Conservation (phyloP, 2,329 filamentous ascomycete species). For the Diaporthe sp. region DNA sequence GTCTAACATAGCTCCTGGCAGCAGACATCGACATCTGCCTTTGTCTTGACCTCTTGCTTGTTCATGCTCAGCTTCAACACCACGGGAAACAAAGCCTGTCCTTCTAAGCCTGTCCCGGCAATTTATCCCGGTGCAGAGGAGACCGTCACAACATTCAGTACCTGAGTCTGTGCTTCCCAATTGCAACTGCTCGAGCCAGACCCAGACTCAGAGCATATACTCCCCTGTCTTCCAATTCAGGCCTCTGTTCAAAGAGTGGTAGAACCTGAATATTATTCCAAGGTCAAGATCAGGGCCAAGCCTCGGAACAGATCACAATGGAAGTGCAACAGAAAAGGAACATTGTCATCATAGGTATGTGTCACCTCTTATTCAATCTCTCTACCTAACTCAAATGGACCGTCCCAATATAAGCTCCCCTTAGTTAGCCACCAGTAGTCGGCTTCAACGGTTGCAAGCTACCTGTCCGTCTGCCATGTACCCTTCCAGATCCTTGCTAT, state of each 20-base stretch:
- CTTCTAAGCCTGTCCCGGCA: neutral
- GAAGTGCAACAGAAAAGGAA: slow-evolving; percentile 52
- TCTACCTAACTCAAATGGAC: neutral
- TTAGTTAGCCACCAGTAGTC: slow-evolving; percentile 10
- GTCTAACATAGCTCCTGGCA: neutral
- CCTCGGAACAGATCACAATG: slow-evolving; percentile 41
- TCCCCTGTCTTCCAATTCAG: slow-evolving; percentile 7
- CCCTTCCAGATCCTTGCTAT: slow-evolving; percentile 19
- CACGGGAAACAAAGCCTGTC: neutral
- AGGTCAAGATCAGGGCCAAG: neutral
- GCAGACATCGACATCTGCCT: neutral
- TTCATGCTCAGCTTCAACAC: neutral
- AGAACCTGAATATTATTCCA: neutral
- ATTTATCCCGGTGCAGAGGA: neutral
- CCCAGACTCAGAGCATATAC: neutral
- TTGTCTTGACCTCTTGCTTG: neutral
- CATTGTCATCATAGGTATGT: slow-evolving; percentile 63
- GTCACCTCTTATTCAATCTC: neutral
- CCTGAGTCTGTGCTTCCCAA: slow-evolving; percentile 17
- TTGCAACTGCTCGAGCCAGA: neutral
- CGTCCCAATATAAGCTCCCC: neutral
- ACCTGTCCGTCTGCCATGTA: neutral
- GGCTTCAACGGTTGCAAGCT: neutral
- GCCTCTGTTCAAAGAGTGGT: neutral
- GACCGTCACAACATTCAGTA: neutral